phyloP scores from a whole-genome alignment of 2,329 filamentous ascomycete genomes.

The Diplodia intermedia region DNA sequence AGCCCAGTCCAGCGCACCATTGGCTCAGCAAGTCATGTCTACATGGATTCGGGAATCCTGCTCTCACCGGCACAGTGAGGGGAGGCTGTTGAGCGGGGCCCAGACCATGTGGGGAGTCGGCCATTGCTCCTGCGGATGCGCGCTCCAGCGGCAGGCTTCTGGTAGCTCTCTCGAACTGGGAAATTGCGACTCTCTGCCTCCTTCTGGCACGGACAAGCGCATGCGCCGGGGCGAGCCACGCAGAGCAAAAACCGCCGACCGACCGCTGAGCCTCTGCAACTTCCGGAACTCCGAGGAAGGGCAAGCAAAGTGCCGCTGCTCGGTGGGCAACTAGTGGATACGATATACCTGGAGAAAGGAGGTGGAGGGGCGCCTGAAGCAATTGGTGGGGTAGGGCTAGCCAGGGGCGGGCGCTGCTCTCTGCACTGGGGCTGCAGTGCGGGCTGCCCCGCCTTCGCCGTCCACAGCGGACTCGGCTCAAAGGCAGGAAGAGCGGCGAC shows the following conservation, averaged over 20 bases:
- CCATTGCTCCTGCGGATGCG: slow-evolving; percentile 3
- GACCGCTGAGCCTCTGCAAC: not conserved
- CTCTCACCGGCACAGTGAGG: not conserved
- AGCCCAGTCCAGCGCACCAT: not conserved
- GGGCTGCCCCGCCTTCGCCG: not conserved
- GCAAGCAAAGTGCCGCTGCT: slow-evolving; percentile 17
- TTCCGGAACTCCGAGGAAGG: slow-evolving; percentile 18
- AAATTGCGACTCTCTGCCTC: slow-evolving; percentile 6
- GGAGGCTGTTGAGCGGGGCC: not conserved
- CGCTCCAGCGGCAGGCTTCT: not conserved
- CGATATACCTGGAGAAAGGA: slow-evolving; percentile 12
- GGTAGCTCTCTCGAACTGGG: not conserved
- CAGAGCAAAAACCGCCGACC: not conserved
- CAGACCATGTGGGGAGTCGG: slow-evolving; percentile 5
- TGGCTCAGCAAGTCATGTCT: slow-evolving; percentile 2
- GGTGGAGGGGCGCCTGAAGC: slow-evolving; percentile 5
- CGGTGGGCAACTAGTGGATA: not conserved
- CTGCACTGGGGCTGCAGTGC: not conserved
- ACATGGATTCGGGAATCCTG: not conserved
- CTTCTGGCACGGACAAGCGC: slow-evolving; percentile 8
- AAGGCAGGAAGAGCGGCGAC: slow-evolving; percentile 8
- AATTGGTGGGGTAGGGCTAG: slow-evolving; percentile 27
- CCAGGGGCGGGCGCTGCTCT: not conserved
- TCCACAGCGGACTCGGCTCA: slow-evolving; percentile 15
- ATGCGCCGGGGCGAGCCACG: not conserved